Percentiles rank a stretch among this genome's conserved stretches.
Conservation (phyloP, 1,284 basidiomycete species). For the Malassezia vespertilionis region DNA sequence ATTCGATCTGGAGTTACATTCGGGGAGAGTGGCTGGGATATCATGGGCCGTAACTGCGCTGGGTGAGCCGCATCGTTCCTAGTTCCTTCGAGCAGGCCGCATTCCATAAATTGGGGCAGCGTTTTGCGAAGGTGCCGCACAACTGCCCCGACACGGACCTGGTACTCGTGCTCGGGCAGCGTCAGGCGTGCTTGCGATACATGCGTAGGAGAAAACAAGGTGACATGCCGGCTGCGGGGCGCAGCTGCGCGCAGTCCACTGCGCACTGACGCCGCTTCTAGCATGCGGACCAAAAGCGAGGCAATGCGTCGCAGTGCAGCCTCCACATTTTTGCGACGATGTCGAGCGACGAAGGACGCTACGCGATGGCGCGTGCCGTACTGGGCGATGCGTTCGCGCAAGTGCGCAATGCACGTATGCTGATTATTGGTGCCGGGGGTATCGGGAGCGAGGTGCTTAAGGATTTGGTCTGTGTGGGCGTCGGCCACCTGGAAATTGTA, state of each 20-base stretch:
- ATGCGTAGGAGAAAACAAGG: conserved; percentile 4
- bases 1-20: neutral
- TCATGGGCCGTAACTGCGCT: neutral
- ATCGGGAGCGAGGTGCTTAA: conserved; percentile 97
- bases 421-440: conserved; percentile 90
- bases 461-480: conserved; percentile 85
- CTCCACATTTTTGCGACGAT: conserved; percentile 2
- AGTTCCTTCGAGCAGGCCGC: conserved; percentile 6
- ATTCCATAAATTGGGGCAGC: conserved; percentile 14
- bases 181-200: neutral
- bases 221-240: neutral
- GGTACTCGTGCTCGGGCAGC: conserved; percentile 17
- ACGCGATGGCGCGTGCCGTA: conserved; percentile 9
- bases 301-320: neutral
- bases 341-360: conserved; percentile 4
- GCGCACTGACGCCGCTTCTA: conserved; percentile 1
- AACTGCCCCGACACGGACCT: conserved; percentile 12
- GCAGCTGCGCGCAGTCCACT: neutral
- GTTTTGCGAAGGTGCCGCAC: conserved; percentile 13
- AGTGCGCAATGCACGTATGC: conserved; percentile 48
- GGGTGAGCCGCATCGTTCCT: neutral
- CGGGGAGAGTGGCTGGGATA: too few species aligned
- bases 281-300: too few species aligned
- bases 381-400: conserved; percentile 2
- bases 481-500: conserved; percentile 70